A percentile compares a stretch with the other conserved stretches of the same genome.
phyloP scores from a whole-genome alignment of 495 filamentous ascomycete genomes.

The Letharia lupina region DNA sequence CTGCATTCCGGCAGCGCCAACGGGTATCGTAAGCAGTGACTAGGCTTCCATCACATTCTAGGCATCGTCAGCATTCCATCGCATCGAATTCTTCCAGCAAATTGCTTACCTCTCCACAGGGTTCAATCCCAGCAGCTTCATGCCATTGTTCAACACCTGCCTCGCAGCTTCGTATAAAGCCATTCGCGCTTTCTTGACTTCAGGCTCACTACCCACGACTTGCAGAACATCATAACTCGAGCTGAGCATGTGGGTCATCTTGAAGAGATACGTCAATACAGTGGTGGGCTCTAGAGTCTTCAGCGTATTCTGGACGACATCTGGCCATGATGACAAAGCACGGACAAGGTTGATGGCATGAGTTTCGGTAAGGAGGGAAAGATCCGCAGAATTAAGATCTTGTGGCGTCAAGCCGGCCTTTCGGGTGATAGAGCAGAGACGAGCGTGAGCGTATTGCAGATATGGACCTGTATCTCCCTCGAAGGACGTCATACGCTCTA shows the following conservation, averaged over 20 bases:
- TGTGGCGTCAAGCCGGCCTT: conserved; percentile 40
- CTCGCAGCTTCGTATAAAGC: conserved; percentile 73
- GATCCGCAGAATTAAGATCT: conserved; percentile 44
- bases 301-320: conserved; percentile 51
- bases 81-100: background rate
- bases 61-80: conserved; percentile 4
- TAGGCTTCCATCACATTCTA: conserved; percentile 14
- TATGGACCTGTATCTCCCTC: conserved; percentile 65
- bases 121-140: conserved; percentile 70
- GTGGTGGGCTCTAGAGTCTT: conserved; percentile 59
- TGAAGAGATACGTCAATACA: conserved; percentile 75
- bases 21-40: background rate
- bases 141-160: conserved; percentile 73
- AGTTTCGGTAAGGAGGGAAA: conserved; percentile 47
- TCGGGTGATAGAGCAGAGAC: conserved; percentile 55
- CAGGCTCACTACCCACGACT: conserved; percentile 64
- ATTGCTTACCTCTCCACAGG: conserved; percentile 58
- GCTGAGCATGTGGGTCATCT: conserved; percentile 78
- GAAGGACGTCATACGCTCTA: conserved; percentile 60
- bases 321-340: conserved; percentile 53
- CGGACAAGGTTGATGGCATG: conserved; percentile 53
- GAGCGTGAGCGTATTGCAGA: conserved; percentile 61
- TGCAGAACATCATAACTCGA: conserved; percentile 75
- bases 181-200: conserved; percentile 67
- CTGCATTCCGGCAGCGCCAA: background rate